Conservation (phyloP, 2,329 filamentous ascomycete species). For the Teratosphaeria epicoccoides region DNA sequence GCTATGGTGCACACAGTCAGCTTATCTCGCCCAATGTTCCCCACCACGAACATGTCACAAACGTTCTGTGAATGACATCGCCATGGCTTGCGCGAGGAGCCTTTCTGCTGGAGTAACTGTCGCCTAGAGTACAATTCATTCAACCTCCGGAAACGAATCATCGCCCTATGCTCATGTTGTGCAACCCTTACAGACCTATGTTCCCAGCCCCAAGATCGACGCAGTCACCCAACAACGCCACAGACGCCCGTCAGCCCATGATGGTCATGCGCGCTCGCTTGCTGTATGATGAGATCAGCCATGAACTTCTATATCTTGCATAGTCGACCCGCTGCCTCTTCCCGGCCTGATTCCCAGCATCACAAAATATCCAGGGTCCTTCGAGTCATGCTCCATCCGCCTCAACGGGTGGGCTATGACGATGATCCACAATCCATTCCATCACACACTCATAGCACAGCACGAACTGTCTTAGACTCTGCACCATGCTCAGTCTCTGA, state of each 20-base stretch:
- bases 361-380: neutral
- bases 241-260: neutral
- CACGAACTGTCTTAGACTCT: conserved; percentile 85
- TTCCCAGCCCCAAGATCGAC: neutral
- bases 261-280: neutral
- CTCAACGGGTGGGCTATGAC: neutral
- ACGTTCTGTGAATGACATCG: neutral
- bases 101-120: neutral
- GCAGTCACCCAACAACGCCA: neutral
- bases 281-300: neutral
- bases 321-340: neutral
- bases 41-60: no score
- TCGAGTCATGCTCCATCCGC: neutral
- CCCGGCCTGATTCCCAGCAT: neutral
- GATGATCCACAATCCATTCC: conserved; percentile 59
- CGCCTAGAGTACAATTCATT: neutral
- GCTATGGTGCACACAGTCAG: no score
- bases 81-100: neutral
- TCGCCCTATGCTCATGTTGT: neutral
- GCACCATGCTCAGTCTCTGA: conserved; percentile 92
- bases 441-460: conserved; percentile 92
- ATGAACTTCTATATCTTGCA: neutral
- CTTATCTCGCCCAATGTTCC: no score
- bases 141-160: neutral
- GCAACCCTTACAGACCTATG: neutral